Evolutionary conservation across 1,284 basidiomycete genomes (phyloP).

Genomic region (Ustilago tritici): DNA sequence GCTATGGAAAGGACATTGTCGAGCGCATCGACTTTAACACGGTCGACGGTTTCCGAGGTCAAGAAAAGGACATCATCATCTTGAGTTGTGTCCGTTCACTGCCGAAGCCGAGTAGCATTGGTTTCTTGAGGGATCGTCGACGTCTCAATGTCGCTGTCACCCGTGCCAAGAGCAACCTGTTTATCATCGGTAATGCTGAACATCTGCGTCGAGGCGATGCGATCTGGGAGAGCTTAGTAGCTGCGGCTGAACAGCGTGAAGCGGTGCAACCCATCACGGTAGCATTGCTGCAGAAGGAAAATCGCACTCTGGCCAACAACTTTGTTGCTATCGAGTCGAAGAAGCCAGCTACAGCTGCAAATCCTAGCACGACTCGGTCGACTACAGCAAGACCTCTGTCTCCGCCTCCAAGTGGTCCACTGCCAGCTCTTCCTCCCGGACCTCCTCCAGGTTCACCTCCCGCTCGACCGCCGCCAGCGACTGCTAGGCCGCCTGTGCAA

Average conservation of each 20-base stretch:
- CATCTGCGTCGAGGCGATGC: conserved; percentile 82
- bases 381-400: conserved; percentile 1
- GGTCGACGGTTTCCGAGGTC: conserved; percentile 98
- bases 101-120: conserved; percentile 73
- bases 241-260: conserved; percentile 47
- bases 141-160: conserved; percentile 89
- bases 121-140: conserved; percentile 75
- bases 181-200: conserved; percentile 88
- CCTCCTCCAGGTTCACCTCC: conserved; percentile 3
- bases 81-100: conserved; percentile 94
- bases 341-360: conserved; percentile 6
- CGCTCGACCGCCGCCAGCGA: conserved; percentile 12
- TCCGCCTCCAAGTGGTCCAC: too few species aligned
- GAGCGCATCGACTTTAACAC: conserved; percentile 90
- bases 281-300: conserved; percentile 35
- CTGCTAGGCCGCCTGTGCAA: conserved; percentile 2
- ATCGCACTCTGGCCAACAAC: conserved; percentile 40
- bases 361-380: conserved; percentile 1
- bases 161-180: conserved; percentile 91
- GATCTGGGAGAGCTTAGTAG: conserved; percentile 55
- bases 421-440: conserved; percentile 2
- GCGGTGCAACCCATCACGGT: conserved; percentile 45
- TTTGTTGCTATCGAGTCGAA: conserved; percentile 18
- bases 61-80: conserved; percentile 99
- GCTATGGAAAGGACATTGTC: conserved; percentile 80